Conservation (phyloP, 2,329 filamentous ascomycete species). For the Colletotrichum caudatum region DNA sequence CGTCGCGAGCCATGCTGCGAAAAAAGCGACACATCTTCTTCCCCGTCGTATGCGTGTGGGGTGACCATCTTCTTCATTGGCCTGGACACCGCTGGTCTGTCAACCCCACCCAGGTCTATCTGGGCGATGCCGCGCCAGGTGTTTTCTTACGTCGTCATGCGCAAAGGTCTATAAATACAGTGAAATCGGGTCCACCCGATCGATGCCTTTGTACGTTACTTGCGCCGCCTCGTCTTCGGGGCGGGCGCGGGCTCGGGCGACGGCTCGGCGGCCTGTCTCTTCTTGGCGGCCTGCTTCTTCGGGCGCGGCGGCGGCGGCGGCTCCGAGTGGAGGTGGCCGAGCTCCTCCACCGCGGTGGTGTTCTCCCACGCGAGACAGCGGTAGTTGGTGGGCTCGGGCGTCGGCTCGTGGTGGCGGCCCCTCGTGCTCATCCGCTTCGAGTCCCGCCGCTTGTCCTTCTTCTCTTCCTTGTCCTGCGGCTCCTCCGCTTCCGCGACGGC, state of each 20-base stretch:
- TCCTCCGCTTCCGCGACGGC: constrained; percentile 56
- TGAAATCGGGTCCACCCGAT: not conserved
- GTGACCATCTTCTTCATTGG: constrained; percentile 1
- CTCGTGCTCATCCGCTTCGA: constrained; percentile 59
- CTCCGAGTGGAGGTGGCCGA: constrained; percentile 69
- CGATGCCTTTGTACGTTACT: constrained; percentile 22
- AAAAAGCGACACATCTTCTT: constrained; percentile 5
- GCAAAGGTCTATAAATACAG: constrained; percentile 33
- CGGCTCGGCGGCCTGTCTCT: constrained; percentile 57
- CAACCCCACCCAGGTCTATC: constrained; percentile 17
- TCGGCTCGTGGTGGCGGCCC: constrained; percentile 58
- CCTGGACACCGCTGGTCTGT: constrained; percentile 7
- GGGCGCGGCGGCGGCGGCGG: constrained; percentile 64
- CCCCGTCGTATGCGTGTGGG: not conserved
- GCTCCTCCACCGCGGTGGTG: constrained; percentile 66
- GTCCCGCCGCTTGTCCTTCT: constrained; percentile 46
- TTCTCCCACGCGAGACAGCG: constrained; percentile 69
- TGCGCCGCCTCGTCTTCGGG: constrained; percentile 44
- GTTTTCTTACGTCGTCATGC: constrained; percentile 8
- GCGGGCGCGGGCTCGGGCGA: constrained; percentile 44
- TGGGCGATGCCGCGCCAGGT: constrained; percentile 3
- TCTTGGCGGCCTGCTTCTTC: constrained; percentile 62
- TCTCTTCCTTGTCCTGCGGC: constrained; percentile 52
- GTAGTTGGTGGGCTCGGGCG: constrained; percentile 60
- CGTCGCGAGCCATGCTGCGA: constrained; percentile 17